Evolutionary conservation across 345 rosid genomes (phyloP).

Genomic region (Cardamine occulta): DNA sequence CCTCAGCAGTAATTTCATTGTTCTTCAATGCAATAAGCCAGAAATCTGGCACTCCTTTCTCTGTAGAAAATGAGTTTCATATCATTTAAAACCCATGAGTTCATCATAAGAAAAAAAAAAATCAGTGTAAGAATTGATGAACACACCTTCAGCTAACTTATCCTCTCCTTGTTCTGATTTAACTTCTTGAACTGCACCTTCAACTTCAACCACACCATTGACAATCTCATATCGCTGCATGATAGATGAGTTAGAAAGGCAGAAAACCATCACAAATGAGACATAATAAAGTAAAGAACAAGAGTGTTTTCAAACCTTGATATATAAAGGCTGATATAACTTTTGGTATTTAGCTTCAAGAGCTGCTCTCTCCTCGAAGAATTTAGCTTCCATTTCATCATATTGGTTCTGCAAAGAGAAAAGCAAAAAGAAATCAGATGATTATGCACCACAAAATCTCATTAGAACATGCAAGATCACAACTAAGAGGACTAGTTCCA

Average conservation of each 20-base stretch:
- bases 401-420: constrained; percentile 62
- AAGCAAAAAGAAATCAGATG: neutral
- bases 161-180: constrained; percentile 60
- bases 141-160: constrained; percentile 64
- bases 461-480: neutral
- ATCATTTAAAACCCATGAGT: constrained; percentile 26
- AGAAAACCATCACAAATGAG: constrained; percentile 7
- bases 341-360: constrained; percentile 93
- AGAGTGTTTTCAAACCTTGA: constrained; percentile 54
- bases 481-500: neutral
- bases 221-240: constrained; percentile 90
- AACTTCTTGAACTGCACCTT: constrained; percentile 55
- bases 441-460: neutral
- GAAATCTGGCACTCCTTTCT: constrained; percentile 94
- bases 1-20: constrained; percentile 86
- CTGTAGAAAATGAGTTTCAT: constrained; percentile 48
- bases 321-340: constrained; percentile 76
- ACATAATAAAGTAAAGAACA: neutral
- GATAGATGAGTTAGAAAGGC: neutral
- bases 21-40: constrained; percentile 96
- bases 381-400: constrained; percentile 83
- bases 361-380: constrained; percentile 89
- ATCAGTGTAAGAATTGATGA: neutral
- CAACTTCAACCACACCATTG: constrained; percentile 73
- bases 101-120: neutral